Conservation (phyloP, 225 moss, liverwort and hornwort species). For the Sphagnum tenellum region DNA sequence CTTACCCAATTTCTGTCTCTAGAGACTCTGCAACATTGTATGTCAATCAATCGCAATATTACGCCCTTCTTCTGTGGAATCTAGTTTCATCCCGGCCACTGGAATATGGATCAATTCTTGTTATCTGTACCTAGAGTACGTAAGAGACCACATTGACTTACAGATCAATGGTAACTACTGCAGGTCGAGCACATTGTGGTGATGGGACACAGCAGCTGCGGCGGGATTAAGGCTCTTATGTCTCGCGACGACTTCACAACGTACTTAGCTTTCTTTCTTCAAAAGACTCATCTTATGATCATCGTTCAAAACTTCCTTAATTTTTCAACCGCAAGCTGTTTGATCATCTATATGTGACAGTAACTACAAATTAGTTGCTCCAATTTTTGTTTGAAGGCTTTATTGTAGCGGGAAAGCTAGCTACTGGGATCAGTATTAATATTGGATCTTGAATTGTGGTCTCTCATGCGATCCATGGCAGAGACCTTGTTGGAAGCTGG, state of each 20-base stretch:
- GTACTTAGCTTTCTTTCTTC: background rate
- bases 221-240: slow-evolving; percentile 60
- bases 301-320: too few relatives aligned
- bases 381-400: too few relatives aligned
- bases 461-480: background rate
- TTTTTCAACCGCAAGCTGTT: too few relatives aligned
- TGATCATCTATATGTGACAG: too few relatives aligned
- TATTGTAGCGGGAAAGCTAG: too few relatives aligned
- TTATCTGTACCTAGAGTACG: too few relatives aligned
- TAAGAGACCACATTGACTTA: too few relatives aligned
- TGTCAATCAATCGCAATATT: background rate
- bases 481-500: slow-evolving; percentile 41
- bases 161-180: background rate
- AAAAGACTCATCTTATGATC: too few relatives aligned
- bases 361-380: too few relatives aligned
- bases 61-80: background rate
- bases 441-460: too few relatives aligned
- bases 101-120: background rate
- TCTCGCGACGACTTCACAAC: slow-evolving; percentile 12
- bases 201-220: slow-evolving; percentile 58
- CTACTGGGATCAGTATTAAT: too few relatives aligned
- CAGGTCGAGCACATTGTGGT: slow-evolving; percentile 63
- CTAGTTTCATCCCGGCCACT: background rate
- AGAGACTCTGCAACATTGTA: background rate
- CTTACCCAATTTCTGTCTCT: background rate